A percentile compares a stretch with the other conserved stretches of the same genome.
Conservation (phyloP, 2,329 filamentous ascomycete genomes). For the Alternaria arborescens region DNA sequence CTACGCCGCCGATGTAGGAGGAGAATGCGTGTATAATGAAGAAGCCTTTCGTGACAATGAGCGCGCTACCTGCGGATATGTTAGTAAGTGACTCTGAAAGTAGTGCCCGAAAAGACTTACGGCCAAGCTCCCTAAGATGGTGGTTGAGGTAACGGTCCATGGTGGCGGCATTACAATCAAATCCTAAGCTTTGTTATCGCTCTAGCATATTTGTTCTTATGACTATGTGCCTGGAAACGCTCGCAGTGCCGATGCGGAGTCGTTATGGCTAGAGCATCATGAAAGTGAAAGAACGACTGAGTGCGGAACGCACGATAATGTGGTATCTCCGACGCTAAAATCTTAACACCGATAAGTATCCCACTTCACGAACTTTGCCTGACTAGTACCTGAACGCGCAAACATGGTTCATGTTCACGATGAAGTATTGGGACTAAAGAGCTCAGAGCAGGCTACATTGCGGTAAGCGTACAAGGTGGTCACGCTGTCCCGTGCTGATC, state of each 20-base stretch:
- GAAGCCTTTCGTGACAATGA: conserved; percentile 24
- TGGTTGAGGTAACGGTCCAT: conserved; percentile 24
- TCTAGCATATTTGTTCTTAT: conserved; percentile 17
- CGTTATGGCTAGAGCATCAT: background rate
- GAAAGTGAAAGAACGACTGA: background rate
- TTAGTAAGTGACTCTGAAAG: conserved; percentile 10
- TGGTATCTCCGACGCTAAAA: conserved; percentile 24
- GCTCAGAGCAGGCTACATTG: conserved; percentile 21
- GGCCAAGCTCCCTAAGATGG: conserved; percentile 15
- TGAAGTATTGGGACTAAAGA: conserved; percentile 31
- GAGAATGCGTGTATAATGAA: conserved; percentile 48
- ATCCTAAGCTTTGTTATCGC: conserved; percentile 22
- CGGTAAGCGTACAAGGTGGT: conserved; percentile 20
- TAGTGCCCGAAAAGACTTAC: background rate
- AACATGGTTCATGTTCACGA: conserved; percentile 25
- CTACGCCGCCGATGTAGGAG: conserved; percentile 68
- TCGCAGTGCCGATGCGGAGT: conserved; percentile 4
- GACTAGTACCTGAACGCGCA: background rate
- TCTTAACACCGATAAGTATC: conserved; percentile 26
- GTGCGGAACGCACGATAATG: background rate
- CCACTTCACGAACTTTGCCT: conserved; percentile 15
- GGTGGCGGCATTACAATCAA: conserved; percentile 30
- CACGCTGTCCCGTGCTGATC: background rate
- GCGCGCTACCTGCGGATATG: conserved; percentile 14
- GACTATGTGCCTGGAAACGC: background rate